Evolutionary conservation across 2,329 filamentous ascomycete species (phyloP).

Genomic region (Sporothrix pseudoabietina): DNA sequence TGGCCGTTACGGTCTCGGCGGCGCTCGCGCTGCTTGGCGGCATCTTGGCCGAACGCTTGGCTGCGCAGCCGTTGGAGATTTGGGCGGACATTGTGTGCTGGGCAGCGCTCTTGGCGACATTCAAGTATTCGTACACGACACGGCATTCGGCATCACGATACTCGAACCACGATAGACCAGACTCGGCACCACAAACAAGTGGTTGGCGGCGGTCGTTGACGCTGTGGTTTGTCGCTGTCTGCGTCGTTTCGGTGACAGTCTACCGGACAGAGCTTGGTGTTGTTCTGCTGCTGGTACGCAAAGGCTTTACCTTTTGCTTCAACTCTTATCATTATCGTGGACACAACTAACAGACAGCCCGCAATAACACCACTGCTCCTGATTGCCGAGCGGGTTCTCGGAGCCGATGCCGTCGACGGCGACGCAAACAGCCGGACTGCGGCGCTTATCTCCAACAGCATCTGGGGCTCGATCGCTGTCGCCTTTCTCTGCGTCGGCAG

Average conservation of each 20-base stretch:
- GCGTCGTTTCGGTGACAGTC: neutral
- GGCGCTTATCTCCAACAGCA: neutral
- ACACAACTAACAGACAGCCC: neutral
- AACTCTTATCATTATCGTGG: no score
- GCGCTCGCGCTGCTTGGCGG: neutral
- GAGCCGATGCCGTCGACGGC: neutral
- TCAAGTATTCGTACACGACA: neutral
- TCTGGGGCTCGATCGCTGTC: neutral
- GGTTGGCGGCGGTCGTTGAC: neutral
- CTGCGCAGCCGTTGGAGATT: neutral
- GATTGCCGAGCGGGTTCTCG: neutral
- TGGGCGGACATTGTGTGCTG: neutral
- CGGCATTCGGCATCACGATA: neutral
- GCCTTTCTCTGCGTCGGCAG: neutral
- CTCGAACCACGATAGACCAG: neutral
- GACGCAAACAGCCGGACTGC: neutral
- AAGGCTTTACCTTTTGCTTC: neutral
- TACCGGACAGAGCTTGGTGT: neutral
- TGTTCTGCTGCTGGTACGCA: neutral
- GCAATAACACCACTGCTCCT: neutral
- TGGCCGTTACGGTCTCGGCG: neutral
- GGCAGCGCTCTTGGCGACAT: neutral
- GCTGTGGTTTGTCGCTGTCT: neutral
- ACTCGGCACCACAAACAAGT: neutral
- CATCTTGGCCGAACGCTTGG: neutral